Conservation (phyloP, 495 filamentous ascomycete genomes). For the Chaetomidium leptoderma region DNA sequence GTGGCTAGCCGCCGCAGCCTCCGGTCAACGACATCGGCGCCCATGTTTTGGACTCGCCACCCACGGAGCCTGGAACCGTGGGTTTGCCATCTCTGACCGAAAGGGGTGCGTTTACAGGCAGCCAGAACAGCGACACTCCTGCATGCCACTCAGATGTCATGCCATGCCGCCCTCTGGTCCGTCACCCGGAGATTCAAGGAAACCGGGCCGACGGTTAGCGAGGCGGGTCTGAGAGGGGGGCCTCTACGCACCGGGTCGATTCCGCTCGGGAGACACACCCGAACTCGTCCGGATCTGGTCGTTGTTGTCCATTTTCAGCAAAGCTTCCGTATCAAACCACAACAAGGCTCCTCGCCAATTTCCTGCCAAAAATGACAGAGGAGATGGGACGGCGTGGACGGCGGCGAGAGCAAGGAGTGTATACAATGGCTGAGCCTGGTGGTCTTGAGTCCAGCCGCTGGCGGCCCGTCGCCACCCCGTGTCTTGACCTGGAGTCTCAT, state of each 20-base stretch:
- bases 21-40: not conserved
- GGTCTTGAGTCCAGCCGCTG: not conserved
- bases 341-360: not conserved
- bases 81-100: not conserved
- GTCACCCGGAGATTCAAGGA: not conserved
- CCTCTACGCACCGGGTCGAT: not conserved
- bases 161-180: not conserved
- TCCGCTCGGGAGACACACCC: conserved; percentile 15
- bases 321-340: conserved; percentile 13
- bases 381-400: not conserved
- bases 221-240: not conserved
- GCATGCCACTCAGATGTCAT: not conserved
- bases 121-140: not conserved
- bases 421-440: conserved; percentile 6
- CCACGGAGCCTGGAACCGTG: not conserved
- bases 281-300: conserved; percentile 13
- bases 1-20: conserved; percentile 19
- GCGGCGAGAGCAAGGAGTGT: not conserved
- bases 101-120: not conserved
- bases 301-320: conserved; percentile 22
- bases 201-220: conserved; percentile 9
- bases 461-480: conserved; percentile 6
- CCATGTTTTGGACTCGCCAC: conserved; percentile 4
- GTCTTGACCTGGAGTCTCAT: not conserved
- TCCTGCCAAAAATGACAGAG: conserved; percentile 10